Conservation (phyloP, 75 land plant genomes). For the Picea sitchensis region DNA sequence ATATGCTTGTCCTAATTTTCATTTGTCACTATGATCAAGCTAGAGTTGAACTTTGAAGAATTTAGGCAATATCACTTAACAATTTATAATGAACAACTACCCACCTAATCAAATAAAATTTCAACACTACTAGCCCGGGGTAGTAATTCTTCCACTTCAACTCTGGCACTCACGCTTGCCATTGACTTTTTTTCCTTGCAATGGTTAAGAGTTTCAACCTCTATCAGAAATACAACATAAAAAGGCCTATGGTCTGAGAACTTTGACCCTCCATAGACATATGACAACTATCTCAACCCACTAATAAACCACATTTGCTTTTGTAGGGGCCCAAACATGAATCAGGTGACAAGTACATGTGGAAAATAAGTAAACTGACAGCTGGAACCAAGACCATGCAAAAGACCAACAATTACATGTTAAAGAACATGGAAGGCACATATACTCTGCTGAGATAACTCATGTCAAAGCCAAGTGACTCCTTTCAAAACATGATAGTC, state of each 20-base stretch:
- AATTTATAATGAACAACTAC: background rate
- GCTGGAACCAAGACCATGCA: no score
- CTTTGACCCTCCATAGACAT: constrained; percentile 68
- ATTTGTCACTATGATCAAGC: background rate
- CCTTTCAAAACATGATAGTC: no score
- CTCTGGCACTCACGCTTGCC: constrained; percentile 46
- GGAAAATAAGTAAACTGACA: no score
- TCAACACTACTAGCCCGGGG: constrained; percentile 16
- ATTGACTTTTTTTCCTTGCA: constrained; percentile 41
- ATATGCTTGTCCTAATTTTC: background rate
- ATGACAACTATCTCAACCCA: constrained; percentile 78
- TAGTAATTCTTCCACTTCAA: constrained; percentile 64
- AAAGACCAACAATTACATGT: no score
- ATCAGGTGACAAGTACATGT: no score
- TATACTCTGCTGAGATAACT: no score
- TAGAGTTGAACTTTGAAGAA: background rate
- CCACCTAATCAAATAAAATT: background rate
- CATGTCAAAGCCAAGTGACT: no score
- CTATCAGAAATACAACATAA: constrained; percentile 61
- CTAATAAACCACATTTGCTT: constrained; percentile 64
- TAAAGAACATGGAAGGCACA: no score
- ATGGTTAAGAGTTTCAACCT: constrained; percentile 64
- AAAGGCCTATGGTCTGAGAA: constrained; percentile 96
- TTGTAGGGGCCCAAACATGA: no score
- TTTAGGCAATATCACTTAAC: background rate